Base-by-base conservation (phyloP, 2,329 filamentous ascomycete species). In the Cladophialophora exuberans region DNA sequence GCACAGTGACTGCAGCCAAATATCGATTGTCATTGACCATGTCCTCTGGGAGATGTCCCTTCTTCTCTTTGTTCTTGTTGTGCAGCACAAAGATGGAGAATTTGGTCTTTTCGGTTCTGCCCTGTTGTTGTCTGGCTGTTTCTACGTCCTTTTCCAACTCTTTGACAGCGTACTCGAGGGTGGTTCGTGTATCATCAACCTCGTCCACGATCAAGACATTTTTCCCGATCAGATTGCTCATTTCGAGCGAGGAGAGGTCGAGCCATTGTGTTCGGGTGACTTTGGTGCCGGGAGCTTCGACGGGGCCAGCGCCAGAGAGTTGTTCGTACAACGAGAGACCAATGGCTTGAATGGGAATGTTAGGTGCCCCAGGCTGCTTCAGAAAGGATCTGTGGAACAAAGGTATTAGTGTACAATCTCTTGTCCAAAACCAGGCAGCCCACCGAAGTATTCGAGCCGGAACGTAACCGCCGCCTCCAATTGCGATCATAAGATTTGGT, bases 281-380 rank as follows among this genome's bases (percentile, higher is more conserved):
- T 78, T 95, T 94, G 63, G 90, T 97, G 64, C 93, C 93, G 38
- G 88, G 87, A 61, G 81, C 77, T 76, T 99, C 94, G 67, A 90
- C 80, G 54, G 79, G 76, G 47, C 77, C 77, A 55, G 83, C 80
- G 60, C 81, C 79, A 57, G 80, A 71, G 43, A 97, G 87, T 61
- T 85, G 82, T 78, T 99, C 94, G 80, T 99, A 99, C 52, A 99
- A 86, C 18, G 93, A 97, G 62, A 99, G 87, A 44, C 94, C 94
- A 73, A 99, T 99, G 62, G 94, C 94, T 82, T 99, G 94, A 75
- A 99, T 99, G 64, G 94, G 93, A 69, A 99, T 99, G 79, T 99
- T 99, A 75, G 91, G 86, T 60, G 80, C 83, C 65, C 88, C 90
- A 57, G 89, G 82, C 71, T 85, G 84, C 82, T 96, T 97, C 73